phyloP scores from a whole-genome alignment of 441 rosid species.

The Populus trichocarpa region DNA sequence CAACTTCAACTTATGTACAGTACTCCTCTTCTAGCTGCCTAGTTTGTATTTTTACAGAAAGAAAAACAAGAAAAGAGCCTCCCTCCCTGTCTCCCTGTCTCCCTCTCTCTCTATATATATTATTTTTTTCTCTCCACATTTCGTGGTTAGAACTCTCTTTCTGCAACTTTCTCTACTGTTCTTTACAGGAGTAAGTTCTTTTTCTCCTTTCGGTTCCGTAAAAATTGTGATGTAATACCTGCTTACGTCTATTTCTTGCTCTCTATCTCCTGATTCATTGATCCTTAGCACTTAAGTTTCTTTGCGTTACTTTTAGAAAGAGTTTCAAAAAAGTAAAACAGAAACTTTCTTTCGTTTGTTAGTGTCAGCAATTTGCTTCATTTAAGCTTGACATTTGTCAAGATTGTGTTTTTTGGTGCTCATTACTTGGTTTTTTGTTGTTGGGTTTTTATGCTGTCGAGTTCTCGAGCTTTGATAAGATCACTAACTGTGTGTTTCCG shows the following conservation, averaged over 20 bases:
- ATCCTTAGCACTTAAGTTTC: slow-evolving; percentile 65
- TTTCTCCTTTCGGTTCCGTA: neutral
- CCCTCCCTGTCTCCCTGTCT: neutral
- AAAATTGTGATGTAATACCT: slow-evolving; percentile 1
- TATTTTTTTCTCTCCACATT: slow-evolving; percentile 15
- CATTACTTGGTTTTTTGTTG: slow-evolving; percentile 8
- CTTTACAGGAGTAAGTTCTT: neutral
- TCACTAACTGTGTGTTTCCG: slow-evolving; percentile 14
- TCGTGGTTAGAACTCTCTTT: neutral
- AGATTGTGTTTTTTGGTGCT: neutral
- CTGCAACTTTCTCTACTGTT: neutral
- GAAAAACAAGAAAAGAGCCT: neutral
- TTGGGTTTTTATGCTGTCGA: slow-evolving; percentile 16
- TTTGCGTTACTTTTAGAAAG: slow-evolving; percentile 19
- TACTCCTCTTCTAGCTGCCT: neutral
- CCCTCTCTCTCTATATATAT: neutral
- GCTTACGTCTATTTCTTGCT: slow-evolving; percentile 16
- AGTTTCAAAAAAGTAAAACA: neutral
- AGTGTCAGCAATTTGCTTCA: slow-evolving; percentile 23
- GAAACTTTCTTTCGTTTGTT: neutral
- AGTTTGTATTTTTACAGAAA: neutral
- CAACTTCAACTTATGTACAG: neutral
- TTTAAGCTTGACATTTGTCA: slow-evolving; percentile 20
- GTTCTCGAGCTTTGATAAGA: slow-evolving; percentile 13
- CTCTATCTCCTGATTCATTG: slow-evolving; percentile 23